Base-by-base conservation (phyloP, 116 monocot genomes). In the Papilionanthe hybrid region DNA sequence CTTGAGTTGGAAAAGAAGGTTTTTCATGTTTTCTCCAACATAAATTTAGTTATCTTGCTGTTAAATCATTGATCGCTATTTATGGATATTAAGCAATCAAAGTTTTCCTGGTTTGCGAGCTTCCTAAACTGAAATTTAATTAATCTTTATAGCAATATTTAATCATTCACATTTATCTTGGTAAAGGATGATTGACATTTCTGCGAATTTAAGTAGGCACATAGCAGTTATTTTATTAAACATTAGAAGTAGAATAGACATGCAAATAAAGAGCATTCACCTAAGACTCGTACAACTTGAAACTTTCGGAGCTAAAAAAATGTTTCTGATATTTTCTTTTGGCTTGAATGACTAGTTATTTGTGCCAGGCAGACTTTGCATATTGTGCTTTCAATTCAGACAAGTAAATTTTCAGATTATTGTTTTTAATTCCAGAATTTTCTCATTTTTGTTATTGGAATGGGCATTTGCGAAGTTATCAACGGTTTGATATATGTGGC, bases 1-100 rank as follows among this genome's bases (percentile, higher is more conserved):
- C 91, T 98, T 73, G 88, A 93, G 72, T 81, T 93, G 83, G 98
- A 94, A 58, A 91, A 91, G 79, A 98, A 94, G 94, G 94, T 92
- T 27, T 75, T 75, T 75, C 13, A 49, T 75, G 18, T 73, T 28
- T 49, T 27, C 13, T 75, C 49, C 19, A 6, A 25, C 28, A 18
- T 75, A 20, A 44, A 18, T 73, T 73, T 43, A 43, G 44, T 73
- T 32, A 20, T 18, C 7, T 43, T 73, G 18, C 44, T 1, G 13
- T 69, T 32, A 32, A 69, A 69, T 69, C 69, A 30, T 69, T 69
- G 9, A 1, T 15, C 30, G 1, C 15, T 69, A 37, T 32, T 30
- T 30, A 32, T 30, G 5, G 60, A 30, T 17, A 30, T 69, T 37
- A 12, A 13, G 53, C 13, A 13, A 69, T 69, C 28, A 37, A 30